Evolutionary conservation across 208 protist genomes (phyloP).

Genomic region (Blastocrithidia nonstop): DNA sequence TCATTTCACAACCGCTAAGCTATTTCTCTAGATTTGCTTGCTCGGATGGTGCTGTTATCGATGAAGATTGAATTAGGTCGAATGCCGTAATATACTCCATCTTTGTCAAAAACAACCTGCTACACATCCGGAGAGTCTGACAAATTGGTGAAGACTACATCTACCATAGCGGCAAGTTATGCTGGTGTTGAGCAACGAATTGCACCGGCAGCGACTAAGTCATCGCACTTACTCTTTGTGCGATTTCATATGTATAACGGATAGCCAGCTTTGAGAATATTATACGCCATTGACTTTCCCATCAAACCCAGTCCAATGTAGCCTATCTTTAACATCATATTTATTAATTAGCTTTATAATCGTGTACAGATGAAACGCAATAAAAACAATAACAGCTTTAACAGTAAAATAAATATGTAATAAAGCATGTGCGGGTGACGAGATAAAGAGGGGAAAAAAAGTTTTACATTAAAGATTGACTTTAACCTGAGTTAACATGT

Average conservation of each 20-base stretch:
- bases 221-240: slow-evolving; percentile 60
- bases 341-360: not conserved
- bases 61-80: slow-evolving; percentile 62
- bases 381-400: slow-evolving; percentile 5
- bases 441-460: too few species aligned
- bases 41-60: slow-evolving; percentile 93
- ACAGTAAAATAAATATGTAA: too few species aligned
- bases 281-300: slow-evolving; percentile 83
- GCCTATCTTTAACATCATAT: slow-evolving; percentile 42
- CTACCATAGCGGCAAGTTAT: slow-evolving; percentile 58
- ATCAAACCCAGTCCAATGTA: slow-evolving; percentile 90
- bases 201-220: slow-evolving; percentile 65
- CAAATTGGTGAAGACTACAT: slow-evolving; percentile 89
- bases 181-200: slow-evolving; percentile 40
- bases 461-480: too few species aligned
- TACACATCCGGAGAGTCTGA: slow-evolving; percentile 84
- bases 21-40: slow-evolving; percentile 82
- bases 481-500: not conserved
- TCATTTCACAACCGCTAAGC: slow-evolving; percentile 51
- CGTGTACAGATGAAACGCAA: not conserved
- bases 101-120: slow-evolving; percentile 64
- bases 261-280: slow-evolving; percentile 84
- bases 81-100: slow-evolving; percentile 72
- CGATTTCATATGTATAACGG: slow-evolving; percentile 77
- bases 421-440: too few species aligned